A percentile compares a stretch with the other conserved stretches of the same genome.
Conservation (phyloP, 768 basidiomycete genomes). For the Sutorius australiensis region DNA sequence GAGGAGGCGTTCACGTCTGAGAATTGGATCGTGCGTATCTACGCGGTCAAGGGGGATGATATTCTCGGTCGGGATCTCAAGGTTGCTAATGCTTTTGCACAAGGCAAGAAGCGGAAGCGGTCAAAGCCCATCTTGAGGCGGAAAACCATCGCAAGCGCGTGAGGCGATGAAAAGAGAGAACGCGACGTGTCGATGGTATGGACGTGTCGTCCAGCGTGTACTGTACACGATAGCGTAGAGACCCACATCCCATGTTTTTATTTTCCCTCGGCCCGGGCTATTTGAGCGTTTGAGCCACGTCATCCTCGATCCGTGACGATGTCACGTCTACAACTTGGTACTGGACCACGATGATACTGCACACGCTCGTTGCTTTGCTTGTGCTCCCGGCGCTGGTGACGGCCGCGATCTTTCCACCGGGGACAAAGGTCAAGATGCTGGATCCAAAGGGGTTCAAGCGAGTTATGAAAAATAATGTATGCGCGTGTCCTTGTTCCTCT, state of each 20-base stretch:
- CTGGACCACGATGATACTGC: slow-evolving; percentile 24
- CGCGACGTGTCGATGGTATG: not conserved
- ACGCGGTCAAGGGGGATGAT: slow-evolving; percentile 93
- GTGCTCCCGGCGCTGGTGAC: slow-evolving; percentile 36
- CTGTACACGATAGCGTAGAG: slow-evolving; percentile 6
- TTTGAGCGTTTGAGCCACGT: slow-evolving; percentile 15
- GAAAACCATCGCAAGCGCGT: slow-evolving; percentile 35
- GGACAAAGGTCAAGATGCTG: slow-evolving; percentile 67
- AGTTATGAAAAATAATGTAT: slow-evolving; percentile 71
- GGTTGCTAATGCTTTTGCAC: slow-evolving; percentile 77
- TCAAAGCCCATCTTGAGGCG: slow-evolving; percentile 64
- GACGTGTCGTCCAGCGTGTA: no score
- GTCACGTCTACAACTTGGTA: not conserved
- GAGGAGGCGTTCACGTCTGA: slow-evolving; percentile 99
- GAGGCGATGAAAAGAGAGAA: slow-evolving; percentile 3
- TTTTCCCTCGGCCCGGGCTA: not conserved
- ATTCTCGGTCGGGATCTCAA: slow-evolving; percentile 85
- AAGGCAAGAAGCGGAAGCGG: slow-evolving; percentile 88
- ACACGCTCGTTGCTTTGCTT: slow-evolving; percentile 13
- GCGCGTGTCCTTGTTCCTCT: slow-evolving; percentile 23
- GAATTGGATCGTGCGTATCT: slow-evolving; percentile 99
- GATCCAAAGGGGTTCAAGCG: slow-evolving; percentile 67
- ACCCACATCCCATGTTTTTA: not conserved
- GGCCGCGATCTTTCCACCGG: slow-evolving; percentile 46
- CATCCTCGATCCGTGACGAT: not conserved